These are phyloP conservation scores for Ustilago curta DNA, from an alignment of 1,284 basidiomycete species.

Conservation along the genomic window DNA sequence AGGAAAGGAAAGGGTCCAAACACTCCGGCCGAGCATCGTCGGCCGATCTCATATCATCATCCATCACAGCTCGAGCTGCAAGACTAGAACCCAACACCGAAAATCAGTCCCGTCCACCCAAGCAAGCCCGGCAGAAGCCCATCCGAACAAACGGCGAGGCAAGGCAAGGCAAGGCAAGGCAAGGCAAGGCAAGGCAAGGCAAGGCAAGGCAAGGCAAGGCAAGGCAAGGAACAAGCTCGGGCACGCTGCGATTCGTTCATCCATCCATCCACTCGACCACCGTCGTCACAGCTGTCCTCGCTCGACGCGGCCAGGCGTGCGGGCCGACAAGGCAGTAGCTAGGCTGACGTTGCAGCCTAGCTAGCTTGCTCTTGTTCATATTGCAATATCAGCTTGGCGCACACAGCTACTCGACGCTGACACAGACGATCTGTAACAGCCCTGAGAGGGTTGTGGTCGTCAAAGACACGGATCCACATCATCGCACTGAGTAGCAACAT, in stretches of 20 bases:
- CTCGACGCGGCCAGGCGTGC: background rate
- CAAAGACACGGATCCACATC: background rate
- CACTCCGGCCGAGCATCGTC: constrained; percentile 16
- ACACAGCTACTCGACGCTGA: too few relatives aligned
- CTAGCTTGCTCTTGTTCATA: background rate
- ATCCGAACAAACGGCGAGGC: background rate
- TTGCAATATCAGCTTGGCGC: background rate
- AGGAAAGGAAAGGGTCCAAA: constrained; percentile 8
- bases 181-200: too few relatives aligned
- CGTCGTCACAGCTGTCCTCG: background rate
- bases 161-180: too few relatives aligned
- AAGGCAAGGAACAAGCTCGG: background rate
- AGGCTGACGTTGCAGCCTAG: constrained; percentile 8
- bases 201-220: too few relatives aligned
- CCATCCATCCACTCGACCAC: constrained; percentile 2
- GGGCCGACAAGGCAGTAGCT: background rate
- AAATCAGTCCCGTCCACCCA: background rate
- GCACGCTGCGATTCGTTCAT: background rate
- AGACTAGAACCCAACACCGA: background rate
- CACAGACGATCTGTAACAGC: too few relatives aligned
- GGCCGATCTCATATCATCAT: constrained; percentile 13
- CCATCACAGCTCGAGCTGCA: background rate
- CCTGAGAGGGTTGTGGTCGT: background rate
- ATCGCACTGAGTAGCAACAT: background rate
- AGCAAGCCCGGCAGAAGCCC: background rate